These are phyloP conservation scores for Aquilaria malaccensis DNA, from an alignment of 345 rosid genomes.

Conservation along the genomic window DNA sequence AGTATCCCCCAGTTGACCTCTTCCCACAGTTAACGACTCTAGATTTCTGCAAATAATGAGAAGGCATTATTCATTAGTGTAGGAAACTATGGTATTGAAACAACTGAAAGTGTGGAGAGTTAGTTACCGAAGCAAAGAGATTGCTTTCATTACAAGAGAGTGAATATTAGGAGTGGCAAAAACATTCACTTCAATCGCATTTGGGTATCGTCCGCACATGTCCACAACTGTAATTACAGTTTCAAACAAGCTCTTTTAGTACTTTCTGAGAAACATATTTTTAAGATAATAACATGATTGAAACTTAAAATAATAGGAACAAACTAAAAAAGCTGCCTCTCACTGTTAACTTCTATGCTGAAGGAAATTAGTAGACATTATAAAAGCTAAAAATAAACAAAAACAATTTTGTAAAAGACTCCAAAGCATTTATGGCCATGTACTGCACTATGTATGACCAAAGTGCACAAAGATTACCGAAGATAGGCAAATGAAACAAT, in stretches of 20 bases:
- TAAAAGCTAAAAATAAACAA: too few relatives aligned
- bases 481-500: too few relatives aligned
- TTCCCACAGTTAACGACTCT: constrained; percentile 70
- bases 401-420: too few relatives aligned
- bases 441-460: too few relatives aligned
- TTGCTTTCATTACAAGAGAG: constrained; percentile 66
- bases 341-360: not conserved
- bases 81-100: not conserved
- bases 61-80: too few relatives aligned
- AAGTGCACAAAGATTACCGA: too few relatives aligned
- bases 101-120: not conserved
- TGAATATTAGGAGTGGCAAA: constrained; percentile 52
- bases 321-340: not conserved
- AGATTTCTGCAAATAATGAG: constrained; percentile 50
- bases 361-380: too few relatives aligned
- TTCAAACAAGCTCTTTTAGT: not conserved
- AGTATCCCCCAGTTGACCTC: constrained; percentile 58
- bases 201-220: constrained; percentile 81
- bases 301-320: too few relatives aligned
- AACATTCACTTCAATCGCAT: constrained; percentile 82
- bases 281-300: too few relatives aligned
- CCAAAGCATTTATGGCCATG: too few relatives aligned
- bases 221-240: constrained; percentile 58
- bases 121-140: constrained; percentile 57
- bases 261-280: too few relatives aligned